Base-by-base conservation (phyloP, 139 green algal species). In the Auxenochlorella pyrenoidosa region DNA sequence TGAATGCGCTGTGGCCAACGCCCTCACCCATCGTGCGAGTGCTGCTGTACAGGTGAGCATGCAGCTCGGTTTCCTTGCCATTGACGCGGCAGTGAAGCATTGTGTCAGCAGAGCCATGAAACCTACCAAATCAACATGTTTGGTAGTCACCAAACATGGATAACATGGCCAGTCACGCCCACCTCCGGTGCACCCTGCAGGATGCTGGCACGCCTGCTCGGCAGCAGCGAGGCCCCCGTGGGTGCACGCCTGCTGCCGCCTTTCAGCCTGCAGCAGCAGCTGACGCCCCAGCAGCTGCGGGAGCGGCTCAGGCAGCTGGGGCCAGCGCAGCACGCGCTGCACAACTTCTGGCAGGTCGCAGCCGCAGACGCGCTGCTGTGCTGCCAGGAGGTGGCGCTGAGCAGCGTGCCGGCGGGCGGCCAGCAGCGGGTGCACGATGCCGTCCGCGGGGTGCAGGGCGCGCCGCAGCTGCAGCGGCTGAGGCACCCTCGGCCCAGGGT, bases 191-290 rank as follows among this genome's bases (percentile, higher is more conserved):
- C 47, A 63, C 18, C 22, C 5, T 70, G 78, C 78, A 83, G 78
- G 36, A 60, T 85, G 60, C 80, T 85, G 59, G 80, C 40, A 21
- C n/a, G 44, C 10, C 36, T 85, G 80, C 80, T 85, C 36, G 0
- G 47, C 54, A 63, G 54, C 18, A 63, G 54, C 54, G 22, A 24
- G 12, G 16, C 18, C 10, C 10, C 47, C 6, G 6, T 10, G 6
- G 47, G 8, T 10, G 47, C 6, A 82, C 26, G 2, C 2, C 10
- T 51, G 38, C 41, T 85, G 18, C 58, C 34, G 16, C 63, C 47
- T 0, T 79, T 15, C 51, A 4, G 18, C 21, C n/a, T 30, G 3
- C 32, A 34, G 51, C 78, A 83, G 16, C 54, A 63, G 54, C 54
- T 63, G 54, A 24, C 54, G 18, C 75, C 43, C 2, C 40, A 44